phyloP scores from a whole-genome alignment of 176 grass and related monocot species.

The Musa schizocarpa region DNA sequence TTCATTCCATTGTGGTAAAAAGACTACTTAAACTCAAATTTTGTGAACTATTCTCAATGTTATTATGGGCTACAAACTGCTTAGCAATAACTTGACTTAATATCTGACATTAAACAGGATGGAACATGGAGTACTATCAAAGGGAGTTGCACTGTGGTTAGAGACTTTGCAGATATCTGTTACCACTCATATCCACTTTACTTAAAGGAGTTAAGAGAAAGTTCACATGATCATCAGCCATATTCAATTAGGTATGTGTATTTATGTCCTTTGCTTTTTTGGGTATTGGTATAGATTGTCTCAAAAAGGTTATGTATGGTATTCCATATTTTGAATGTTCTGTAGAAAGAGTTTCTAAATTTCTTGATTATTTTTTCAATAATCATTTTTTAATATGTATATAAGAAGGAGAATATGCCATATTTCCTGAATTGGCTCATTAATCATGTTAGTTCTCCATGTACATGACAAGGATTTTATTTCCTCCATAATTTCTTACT shows the following conservation, averaged over 20 bases:
- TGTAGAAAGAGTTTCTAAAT: neutral
- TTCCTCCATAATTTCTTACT: neutral
- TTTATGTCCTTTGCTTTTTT: neutral
- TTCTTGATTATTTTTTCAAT: neutral
- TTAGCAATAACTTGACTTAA: neutral
- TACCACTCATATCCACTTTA: conserved; percentile 64
- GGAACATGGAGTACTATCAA: conserved; percentile 93
- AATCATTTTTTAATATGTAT: neutral
- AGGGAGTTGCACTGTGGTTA: conserved; percentile 87
- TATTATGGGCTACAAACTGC: neutral
- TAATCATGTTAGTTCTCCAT: neutral
- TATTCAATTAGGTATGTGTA: conserved; percentile 61
- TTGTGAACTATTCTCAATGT: neutral
- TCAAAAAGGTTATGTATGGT: neutral
- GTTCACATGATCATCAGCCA: conserved; percentile 33
- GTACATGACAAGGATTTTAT: neutral
- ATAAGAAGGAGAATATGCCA: neutral
- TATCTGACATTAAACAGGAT: conserved; percentile 39
- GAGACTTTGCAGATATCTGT: conserved; percentile 81
- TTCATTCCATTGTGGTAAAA: conserved; percentile 66
- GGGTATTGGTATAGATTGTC: neutral
- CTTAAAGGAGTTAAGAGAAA: conserved; percentile 67
- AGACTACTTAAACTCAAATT: neutral
- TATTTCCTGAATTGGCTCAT: neutral
- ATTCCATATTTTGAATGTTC: neutral